These are phyloP conservation scores for Wickerhamomyces kurtzmanii DNA, from an alignment of 805 yeast genomes.

Conservation along the genomic window DNA sequence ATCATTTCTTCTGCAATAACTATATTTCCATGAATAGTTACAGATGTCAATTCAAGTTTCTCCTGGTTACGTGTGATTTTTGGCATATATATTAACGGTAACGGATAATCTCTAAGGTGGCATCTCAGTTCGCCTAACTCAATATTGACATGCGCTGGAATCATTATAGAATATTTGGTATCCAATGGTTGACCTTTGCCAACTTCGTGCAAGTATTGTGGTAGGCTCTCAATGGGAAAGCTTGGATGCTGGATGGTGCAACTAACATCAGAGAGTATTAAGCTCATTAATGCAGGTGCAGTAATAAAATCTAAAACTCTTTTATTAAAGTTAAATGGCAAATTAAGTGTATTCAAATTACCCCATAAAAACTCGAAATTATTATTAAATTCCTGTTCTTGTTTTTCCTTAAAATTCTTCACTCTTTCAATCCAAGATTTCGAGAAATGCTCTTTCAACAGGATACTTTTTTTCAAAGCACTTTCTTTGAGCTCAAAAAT, in stretches of 20 bases:
- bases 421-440: slow-evolving; percentile 67
- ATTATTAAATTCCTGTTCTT: slow-evolving; percentile 26
- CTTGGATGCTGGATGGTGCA: slow-evolving; percentile 39
- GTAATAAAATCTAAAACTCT: slow-evolving; percentile 35
- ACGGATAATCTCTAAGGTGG: slow-evolving; percentile 77
- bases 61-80: slow-evolving; percentile 23
- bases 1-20: slow-evolving; percentile 60
- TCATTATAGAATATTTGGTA: slow-evolving; percentile 52
- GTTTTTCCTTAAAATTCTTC: slow-evolving; percentile 30
- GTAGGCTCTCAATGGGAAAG: slow-evolving; percentile 39
- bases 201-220: slow-evolving; percentile 53
- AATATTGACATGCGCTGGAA: slow-evolving; percentile 56
- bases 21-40: slow-evolving; percentile 49
- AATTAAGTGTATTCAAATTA: slow-evolving; percentile 16
- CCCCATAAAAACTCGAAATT: slow-evolving; percentile 35
- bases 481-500: slow-evolving; percentile 1
- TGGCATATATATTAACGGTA: slow-evolving; percentile 75
- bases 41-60: slow-evolving; percentile 14
- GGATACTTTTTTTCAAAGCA: slow-evolving; percentile 6
- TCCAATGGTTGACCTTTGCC: slow-evolving; percentile 82
- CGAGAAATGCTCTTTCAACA: slow-evolving; percentile 38
- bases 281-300: slow-evolving; percentile 43
- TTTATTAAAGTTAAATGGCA: slow-evolving; percentile 32
- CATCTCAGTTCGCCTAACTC: slow-evolving; percentile 51
- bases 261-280: slow-evolving; percentile 37